phyloP scores from a whole-genome alignment of 1,284 basidiomycete species.

The Trametes polyzona region DNA sequence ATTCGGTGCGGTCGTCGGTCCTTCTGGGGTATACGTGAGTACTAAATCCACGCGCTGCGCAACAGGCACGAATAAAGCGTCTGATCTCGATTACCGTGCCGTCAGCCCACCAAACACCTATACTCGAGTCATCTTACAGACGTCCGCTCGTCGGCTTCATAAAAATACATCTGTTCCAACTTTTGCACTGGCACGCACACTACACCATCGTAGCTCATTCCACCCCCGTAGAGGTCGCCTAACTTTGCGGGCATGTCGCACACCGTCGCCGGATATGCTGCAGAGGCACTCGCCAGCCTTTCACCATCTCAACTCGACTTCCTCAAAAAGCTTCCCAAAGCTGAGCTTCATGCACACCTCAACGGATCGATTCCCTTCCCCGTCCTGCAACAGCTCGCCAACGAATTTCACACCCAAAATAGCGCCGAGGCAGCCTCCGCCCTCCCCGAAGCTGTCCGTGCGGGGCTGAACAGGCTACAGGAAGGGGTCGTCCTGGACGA shows the following conservation, averaged over 20 bases:
- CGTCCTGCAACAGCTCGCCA: conserved; percentile 67
- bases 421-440: conserved; percentile 8
- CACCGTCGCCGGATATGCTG: conserved; percentile 35
- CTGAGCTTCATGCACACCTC: conserved; percentile 82
- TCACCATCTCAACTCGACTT: conserved; percentile 56
- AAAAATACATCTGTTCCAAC: no score
- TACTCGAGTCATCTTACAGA: no score
- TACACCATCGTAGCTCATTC: no score
- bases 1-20: no score
- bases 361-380: conserved; percentile 79
- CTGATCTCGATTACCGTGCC: no score
- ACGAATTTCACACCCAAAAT: conserved; percentile 43
- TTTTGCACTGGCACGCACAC: no score
- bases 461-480: conserved; percentile 53
- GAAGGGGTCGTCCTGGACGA: conserved; percentile 54
- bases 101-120: no score
- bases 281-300: conserved; percentile 56
- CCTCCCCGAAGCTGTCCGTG: conserved; percentile 40
- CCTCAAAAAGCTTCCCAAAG: conserved; percentile 67
- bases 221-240: no score
- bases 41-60: no score
- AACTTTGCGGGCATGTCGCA: conserved; percentile 20
- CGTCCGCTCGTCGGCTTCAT: no score
- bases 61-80: no score
- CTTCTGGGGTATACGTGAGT: no score